Percentiles rank a stretch among this genome's conserved stretches.
phyloP scores from a whole-genome alignment of 768 basidiomycete species.

The Clavulina sp. region DNA sequence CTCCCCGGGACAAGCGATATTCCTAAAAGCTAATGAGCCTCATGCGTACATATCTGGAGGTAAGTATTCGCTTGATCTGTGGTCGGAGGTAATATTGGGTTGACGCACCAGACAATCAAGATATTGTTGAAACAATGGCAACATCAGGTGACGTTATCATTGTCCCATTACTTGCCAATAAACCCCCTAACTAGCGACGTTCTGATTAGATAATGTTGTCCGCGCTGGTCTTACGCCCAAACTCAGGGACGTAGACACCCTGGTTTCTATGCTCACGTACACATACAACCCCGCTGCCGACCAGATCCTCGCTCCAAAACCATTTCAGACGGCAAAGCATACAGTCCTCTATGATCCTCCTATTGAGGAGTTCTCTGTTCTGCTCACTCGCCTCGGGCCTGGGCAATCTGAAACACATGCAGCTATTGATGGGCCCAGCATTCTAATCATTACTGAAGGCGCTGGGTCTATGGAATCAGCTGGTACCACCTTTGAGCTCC shows the following conservation, averaged over 20 bases:
- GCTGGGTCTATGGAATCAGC: constrained; percentile 38
- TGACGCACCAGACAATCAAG: constrained; percentile 23
- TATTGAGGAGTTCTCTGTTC: constrained; percentile 82
- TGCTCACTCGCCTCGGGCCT: constrained; percentile 34
- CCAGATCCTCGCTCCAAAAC: constrained; percentile 48
- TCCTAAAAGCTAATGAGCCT: constrained; percentile 88
- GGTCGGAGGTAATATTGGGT: background rate
- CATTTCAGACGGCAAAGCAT: constrained; percentile 26
- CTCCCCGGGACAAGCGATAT: constrained; percentile 75
- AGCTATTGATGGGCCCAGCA: constrained; percentile 64
- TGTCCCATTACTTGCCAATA: background rate
- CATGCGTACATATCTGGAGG: constrained; percentile 94
- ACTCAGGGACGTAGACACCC: constrained; percentile 80
- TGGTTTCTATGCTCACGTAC: constrained; percentile 78
- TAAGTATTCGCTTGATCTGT: constrained; percentile 20
- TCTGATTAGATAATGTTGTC: constrained; percentile 86
- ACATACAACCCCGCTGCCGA: constrained; percentile 43
- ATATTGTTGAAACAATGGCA: constrained; percentile 98
- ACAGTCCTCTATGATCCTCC: constrained; percentile 74
- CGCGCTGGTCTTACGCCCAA: constrained; percentile 97
- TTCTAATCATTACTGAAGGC: constrained; percentile 62
- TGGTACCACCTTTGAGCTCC: constrained; percentile 11
- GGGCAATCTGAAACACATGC: constrained; percentile 35
- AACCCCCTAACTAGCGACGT: background rate
- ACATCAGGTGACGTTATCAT: constrained; percentile 37